Base-by-base conservation (phyloP, 306 rosid species). In the Acacia melanoxylon region DNA sequence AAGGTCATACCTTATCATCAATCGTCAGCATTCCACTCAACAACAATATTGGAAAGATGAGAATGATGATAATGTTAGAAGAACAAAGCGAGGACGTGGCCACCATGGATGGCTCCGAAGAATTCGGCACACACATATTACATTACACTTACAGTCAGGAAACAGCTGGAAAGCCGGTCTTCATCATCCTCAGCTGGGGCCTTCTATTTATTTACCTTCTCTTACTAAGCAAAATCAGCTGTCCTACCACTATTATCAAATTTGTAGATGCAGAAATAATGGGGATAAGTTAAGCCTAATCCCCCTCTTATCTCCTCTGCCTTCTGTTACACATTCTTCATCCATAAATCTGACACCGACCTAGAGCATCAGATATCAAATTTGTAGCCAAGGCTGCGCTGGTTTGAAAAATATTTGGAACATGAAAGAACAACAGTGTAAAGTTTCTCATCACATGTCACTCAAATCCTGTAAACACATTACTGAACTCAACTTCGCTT, bases 161-260 rank as follows among this genome's bases (percentile, higher is more conserved):
- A 16, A 83, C 81, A 87, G 89, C 90, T 85, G 88, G 87, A 78
- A 85, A 82, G 72, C 17, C 71, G 16, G 10, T 11, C 78, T 35
- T 78, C 37, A 0, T 9, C 70, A 16, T 65, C 33, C 20, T 13
- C 20, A 25, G 22, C 6, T 65, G 70, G 42, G 42, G n/a, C 41
- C 70, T 65, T 31, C 8, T 27, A 1, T 62, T 24, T 61, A 5
- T 51, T 16, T 49, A 49, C 16, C 56, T 49, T 27, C 16, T 62
- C 13, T 62, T 13, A 62, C 56, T 1, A 16, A 3, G 5, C 5
- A 51, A 49, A 51, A 51, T 48, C 16, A 51, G 56, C 56, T 51
- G 56, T 51, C 20, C 16, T 2, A 62, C 3, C 4, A 27, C 35
- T 29, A 29, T 13, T 63, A 48, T 63, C 68, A 63, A 29, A 63